Evolutionary conservation across 352 stramenopile genomes (phyloP).

Genomic region (Pilasporangium apinafurcum): DNA sequence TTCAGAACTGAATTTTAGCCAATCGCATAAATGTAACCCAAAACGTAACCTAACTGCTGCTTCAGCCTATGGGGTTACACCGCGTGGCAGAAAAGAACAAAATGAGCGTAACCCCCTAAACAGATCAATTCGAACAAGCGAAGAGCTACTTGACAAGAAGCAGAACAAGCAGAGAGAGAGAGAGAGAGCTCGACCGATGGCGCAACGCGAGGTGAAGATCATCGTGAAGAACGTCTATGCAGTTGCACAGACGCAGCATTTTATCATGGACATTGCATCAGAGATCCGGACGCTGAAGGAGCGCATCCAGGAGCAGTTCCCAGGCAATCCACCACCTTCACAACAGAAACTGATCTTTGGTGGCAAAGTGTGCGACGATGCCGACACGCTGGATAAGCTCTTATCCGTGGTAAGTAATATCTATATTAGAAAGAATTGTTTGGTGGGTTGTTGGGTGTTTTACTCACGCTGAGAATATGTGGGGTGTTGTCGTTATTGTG

Average conservation of each 20-base stretch:
- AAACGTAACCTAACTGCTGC: no score
- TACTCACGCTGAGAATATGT: no score
- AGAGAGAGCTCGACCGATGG: no score
- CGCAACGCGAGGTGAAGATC: constrained; percentile 53
- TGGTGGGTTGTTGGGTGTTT: not conserved
- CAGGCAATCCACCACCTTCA: constrained; percentile 26
- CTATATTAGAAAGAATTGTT: not conserved
- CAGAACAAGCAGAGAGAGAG: no score
- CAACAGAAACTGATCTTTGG: constrained; percentile 85
- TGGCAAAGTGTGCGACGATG: constrained; percentile 78
- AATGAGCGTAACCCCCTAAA: no score
- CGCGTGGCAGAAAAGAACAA: no score
- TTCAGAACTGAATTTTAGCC: no score
- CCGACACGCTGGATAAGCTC: constrained; percentile 28
- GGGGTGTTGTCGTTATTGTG: no score
- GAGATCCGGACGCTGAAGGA: constrained; percentile 59
- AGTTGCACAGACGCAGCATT: constrained; percentile 37
- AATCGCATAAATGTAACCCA: no score
- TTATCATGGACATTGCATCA: constrained; percentile 24
- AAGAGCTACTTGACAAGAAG: no score
- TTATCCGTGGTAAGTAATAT: constrained; percentile 12
- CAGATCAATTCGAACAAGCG: no score
- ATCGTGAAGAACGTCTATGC: constrained; percentile 82
- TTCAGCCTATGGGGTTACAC: no score
- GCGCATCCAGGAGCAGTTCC: constrained; percentile 40